phyloP scores from a whole-genome alignment of 2,329 filamentous ascomycete species.

The Fusarium solani-melongenae region DNA sequence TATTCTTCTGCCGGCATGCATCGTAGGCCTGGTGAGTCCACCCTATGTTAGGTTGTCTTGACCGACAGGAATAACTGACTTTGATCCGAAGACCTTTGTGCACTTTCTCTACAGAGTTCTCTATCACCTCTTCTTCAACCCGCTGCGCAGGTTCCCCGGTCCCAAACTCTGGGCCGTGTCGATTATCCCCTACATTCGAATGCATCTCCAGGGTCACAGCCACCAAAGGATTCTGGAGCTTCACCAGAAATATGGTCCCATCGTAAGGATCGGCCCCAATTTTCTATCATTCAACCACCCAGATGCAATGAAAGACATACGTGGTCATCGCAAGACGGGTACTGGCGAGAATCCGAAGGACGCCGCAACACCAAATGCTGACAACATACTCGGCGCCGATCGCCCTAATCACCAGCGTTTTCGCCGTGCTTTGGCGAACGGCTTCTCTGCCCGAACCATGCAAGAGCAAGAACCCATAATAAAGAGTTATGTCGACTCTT shows the following conservation, averaged over 20 bases:
- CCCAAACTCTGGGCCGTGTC: constrained; percentile 3
- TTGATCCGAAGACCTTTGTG: not conserved
- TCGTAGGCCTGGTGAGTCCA: not conserved
- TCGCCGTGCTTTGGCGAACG: not conserved
- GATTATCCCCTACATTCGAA: not conserved
- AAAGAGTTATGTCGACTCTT: not conserved
- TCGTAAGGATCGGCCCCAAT: not conserved
- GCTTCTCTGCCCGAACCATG: constrained; percentile 6
- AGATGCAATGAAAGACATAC: constrained; percentile 6
- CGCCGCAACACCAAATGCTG: not conserved
- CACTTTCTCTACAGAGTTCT: not conserved
- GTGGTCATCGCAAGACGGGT: constrained; percentile 1
- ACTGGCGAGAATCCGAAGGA: constrained; percentile 1
- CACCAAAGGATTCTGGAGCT: not conserved
- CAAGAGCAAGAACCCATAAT: constrained; percentile 4
- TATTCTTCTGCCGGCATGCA: not conserved
- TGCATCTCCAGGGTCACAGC: not conserved
- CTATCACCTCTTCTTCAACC: constrained; percentile 6
- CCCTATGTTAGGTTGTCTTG: too few relatives aligned
- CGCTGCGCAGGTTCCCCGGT: not conserved
- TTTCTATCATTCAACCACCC: constrained; percentile 8
- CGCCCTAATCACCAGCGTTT: constrained; percentile 5
- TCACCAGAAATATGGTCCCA: constrained; percentile 8
- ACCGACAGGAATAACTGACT: not conserved
- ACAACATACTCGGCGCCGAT: not conserved